These are phyloP conservation scores for Nasturtium officinale DNA, from an alignment of 345 rosid species.

Conservation along the genomic window DNA sequence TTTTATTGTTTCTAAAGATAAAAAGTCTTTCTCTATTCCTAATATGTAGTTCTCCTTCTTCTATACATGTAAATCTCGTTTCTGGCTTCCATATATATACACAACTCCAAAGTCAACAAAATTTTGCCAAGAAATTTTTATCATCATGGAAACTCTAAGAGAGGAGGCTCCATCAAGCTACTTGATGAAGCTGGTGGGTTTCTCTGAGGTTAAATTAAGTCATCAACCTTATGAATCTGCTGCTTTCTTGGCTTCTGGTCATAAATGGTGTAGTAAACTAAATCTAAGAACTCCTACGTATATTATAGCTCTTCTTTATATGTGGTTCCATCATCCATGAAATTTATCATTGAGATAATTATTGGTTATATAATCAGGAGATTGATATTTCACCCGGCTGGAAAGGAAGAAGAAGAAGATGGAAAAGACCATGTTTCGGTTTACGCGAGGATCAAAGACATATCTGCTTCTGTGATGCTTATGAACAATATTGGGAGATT, in stretches of 20 bases:
- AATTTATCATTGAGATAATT: neutral
- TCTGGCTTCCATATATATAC: neutral
- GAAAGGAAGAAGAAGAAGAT: neutral
- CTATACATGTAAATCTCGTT: neutral
- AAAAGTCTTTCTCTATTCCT: neutral
- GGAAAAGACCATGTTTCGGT: slow-evolving; percentile 14
- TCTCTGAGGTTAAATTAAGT: slow-evolving; percentile 15
- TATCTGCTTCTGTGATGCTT: slow-evolving; percentile 20
- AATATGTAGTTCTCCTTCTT: neutral
- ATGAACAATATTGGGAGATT: slow-evolving; percentile 24
- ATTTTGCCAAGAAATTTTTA: no score
- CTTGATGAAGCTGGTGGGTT: slow-evolving; percentile 12
- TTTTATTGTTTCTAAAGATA: neutral
- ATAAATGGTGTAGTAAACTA: slow-evolving; percentile 3
- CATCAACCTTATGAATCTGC: slow-evolving; percentile 18
- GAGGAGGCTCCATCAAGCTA: slow-evolving; percentile 26
- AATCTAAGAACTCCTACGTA: neutral
- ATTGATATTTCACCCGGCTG: slow-evolving; percentile 17
- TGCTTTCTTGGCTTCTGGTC: neutral
- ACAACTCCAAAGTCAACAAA: neutral
- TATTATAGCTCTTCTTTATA: neutral
- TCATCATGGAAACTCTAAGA: slow-evolving; percentile 14
- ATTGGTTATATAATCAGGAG: neutral
- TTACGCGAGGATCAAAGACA: slow-evolving; percentile 2
- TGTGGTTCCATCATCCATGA: neutral